Base-by-base conservation (phyloP, 2,329 filamentous ascomycete species). In the Bipolaris oryzae region DNA sequence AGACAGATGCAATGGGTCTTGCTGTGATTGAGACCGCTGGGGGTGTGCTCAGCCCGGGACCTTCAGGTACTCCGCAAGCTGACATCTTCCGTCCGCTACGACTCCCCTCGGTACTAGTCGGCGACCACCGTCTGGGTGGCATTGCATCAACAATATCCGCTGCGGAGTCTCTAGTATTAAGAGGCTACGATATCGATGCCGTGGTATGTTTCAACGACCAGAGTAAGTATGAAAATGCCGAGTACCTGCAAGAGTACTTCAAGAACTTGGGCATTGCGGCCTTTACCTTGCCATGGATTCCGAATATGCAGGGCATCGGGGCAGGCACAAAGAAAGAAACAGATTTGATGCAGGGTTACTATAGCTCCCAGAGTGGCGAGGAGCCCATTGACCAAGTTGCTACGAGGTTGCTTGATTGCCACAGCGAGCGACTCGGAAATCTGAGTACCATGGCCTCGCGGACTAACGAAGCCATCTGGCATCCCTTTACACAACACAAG, bases 401-500 rank as follows among this genome's bases (percentile, higher is more conserved):
- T 0, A 72, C 79, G 0, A 70, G 77, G 1, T 79, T 93, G 1
- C 73, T 84, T 1, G 61, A 71, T 2, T 81, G 79, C 13, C 89
- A 92, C 52, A 64, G 76, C 1, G 61, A 78, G 3, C 84, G 89
- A 3, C 80, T 92, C 11, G 70, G 79, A 1, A 78, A 82, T 0
- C 76, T 95, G 0, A 82, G 87, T 33, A 80, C 77, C 1, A 87
- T 94, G 84, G 77, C 86, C 0, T 69, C 76, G 1, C 80, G 83
- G 38, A 91, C 91, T 0, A 58, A 63, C 1, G 45, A 67, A 21
- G 56, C 54, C 2, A 92, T 96, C 35, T 96, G 91, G 91, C 94
- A 94, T 66, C 91, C 92, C 0, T 96, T 96, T 67, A 93, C 91
- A 0, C 91, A 96, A 66, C 91, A 96, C 60, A 85, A 85, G 38